Conservation (phyloP, 495 filamentous ascomycete species). For the Collariella sp. region DNA sequence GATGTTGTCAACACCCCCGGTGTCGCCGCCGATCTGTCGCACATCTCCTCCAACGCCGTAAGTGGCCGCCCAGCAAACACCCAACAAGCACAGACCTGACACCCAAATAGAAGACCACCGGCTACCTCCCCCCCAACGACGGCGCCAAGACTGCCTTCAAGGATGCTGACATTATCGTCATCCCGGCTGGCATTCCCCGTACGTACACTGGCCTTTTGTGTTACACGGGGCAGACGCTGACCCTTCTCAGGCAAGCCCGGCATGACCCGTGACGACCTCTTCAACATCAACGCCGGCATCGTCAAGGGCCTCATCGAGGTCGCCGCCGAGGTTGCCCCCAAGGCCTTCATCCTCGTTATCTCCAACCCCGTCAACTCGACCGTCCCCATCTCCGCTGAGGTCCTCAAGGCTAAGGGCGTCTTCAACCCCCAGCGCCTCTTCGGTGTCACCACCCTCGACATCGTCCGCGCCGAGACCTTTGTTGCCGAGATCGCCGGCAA, state of each 20-base stretch:
- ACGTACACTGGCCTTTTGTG: slow-evolving; percentile 31
- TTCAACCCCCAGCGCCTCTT: slow-evolving; percentile 93
- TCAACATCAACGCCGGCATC: slow-evolving; percentile 96
- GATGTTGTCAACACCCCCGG: slow-evolving; percentile 99
- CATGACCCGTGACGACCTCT: slow-evolving; percentile 98
- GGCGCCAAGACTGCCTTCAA: slow-evolving; percentile 81
- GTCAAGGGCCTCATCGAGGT: slow-evolving; percentile 79
- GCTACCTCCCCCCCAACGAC: slow-evolving; percentile 83
- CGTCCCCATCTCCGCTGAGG: slow-evolving; percentile 93
- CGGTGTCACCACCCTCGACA: slow-evolving; percentile 95
- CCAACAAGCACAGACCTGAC: slow-evolving; percentile 16
- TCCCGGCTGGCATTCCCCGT: slow-evolving; percentile 97
- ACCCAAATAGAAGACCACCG: slow-evolving; percentile 67
- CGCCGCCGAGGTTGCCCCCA: slow-evolving; percentile 76
- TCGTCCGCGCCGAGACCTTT: slow-evolving; percentile 96
- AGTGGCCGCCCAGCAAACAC: slow-evolving; percentile 26
- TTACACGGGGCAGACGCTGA: slow-evolving; percentile 10
- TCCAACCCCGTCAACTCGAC: slow-evolving; percentile 99
- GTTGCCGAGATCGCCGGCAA: slow-evolving; percentile 76
- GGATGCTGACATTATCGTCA: slow-evolving; percentile 88
- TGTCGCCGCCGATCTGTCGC: slow-evolving; percentile 89
- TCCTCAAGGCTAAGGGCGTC: slow-evolving; percentile 83
- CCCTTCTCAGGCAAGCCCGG: slow-evolving; percentile 78
- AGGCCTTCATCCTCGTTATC: slow-evolving; percentile 90
- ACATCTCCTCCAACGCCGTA: slow-evolving; percentile 92